Base-by-base conservation (phyloP, 768 basidiomycete species). In the Arthromyces matolae region DNA sequence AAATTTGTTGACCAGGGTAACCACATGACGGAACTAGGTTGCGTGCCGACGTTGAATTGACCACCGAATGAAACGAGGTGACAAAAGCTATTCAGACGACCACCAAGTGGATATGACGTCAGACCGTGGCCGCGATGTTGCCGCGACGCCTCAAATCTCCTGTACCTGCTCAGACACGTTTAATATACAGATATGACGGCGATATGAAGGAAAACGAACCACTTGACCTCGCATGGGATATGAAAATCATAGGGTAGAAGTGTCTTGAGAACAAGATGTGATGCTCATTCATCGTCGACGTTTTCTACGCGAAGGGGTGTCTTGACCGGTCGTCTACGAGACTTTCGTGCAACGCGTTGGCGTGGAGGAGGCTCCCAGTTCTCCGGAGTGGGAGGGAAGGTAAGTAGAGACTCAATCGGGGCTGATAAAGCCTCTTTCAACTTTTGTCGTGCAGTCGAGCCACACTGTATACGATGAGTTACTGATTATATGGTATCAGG, bases 401-500 rank as follows among this genome's bases (percentile, higher is more conserved):
- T 31, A 3, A 58, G 27, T n/a, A 58, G 16, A 28, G 31, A 32
- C 3, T 51, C 42, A 34, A 47, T 39, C 13, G 50, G 35, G 4
- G 34, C 25, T 2, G 50, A 41, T 16, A 58, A 13, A 24, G 31
- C 25, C 9, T 24, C 45, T 27, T 28, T 42, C 5, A 59, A 37
- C 18, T 40, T 50, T 37, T 50, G 49, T 44, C 51, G 59, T 16
- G 45, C 49, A 35, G 31, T 14, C 38, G 36, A 28, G 22, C 44
- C 49, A 14, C 37, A 19, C 37, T 49, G 51, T 16, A 57, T 46
- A 33, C 45, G 40, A 20, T 47, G 48, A 16, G 36, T 24, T 18
- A 47, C 56, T 53, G n/a, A 9, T 22, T 18, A 37, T 38, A 45
- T 41, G 48, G 47, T 51, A 18, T 51, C 53, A 40, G 18, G 38